A percentile compares a stretch with the other conserved stretches of the same genome.
phyloP scores from a whole-genome alignment of 176 grass and related monocot species.

The Zea luxurians region DNA sequence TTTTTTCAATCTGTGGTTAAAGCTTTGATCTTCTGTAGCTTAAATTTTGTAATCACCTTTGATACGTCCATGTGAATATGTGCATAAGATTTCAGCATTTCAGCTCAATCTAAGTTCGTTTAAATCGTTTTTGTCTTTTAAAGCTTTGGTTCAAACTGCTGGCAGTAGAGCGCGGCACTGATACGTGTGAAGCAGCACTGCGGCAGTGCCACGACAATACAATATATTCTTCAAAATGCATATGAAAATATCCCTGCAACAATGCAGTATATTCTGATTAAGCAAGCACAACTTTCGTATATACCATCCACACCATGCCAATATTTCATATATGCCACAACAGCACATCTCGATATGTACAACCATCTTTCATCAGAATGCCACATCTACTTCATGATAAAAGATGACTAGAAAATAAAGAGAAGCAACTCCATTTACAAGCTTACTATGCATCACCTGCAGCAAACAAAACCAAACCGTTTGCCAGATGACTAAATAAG shows the following conservation, averaged over 20 bases:
- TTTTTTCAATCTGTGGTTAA: too few relatives aligned
- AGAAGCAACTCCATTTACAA: slow-evolving; percentile 65
- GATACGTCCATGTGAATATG: too few relatives aligned
- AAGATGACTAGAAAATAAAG: slow-evolving; percentile 26
- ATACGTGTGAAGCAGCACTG: too few relatives aligned
- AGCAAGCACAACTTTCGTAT: neutral
- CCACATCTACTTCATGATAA: slow-evolving; percentile 40
- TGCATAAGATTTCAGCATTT: too few relatives aligned
- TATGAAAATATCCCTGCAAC: neutral
- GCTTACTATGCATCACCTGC: slow-evolving; percentile 61
- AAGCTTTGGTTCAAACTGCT: too few relatives aligned
- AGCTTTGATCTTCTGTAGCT: too few relatives aligned
- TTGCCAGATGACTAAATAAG: slow-evolving; percentile 50
- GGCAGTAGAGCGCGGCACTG: too few relatives aligned
- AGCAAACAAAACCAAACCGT: slow-evolving; percentile 54
- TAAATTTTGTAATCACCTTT: too few relatives aligned
- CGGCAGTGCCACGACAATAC: too few relatives aligned
- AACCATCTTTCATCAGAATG: slow-evolving; percentile 47
- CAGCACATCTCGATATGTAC: slow-evolving; percentile 44
- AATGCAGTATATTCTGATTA: neutral
- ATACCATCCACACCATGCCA: slow-evolving; percentile 8
- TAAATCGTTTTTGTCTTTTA: too few relatives aligned
- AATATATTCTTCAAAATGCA: neutral
- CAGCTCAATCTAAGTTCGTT: too few relatives aligned
- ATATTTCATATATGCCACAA: slow-evolving; percentile 34